Conservation (phyloP, 768 basidiomycete genomes). For the Phylloporus rhodoxanthus region DNA sequence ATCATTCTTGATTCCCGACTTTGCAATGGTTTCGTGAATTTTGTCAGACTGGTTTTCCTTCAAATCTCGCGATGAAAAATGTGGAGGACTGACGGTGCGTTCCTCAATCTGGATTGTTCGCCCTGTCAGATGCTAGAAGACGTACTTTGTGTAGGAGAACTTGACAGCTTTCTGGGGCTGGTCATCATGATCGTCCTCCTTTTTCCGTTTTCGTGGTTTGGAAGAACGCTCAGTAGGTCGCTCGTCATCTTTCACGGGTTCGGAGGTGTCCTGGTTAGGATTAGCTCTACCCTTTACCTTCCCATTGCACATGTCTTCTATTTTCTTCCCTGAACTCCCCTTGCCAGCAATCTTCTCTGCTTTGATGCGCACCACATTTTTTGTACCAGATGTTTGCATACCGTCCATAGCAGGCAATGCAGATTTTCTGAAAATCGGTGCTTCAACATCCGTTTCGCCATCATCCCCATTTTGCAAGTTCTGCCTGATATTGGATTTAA, state of each 20-base stretch:
- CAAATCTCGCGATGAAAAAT: conserved; percentile 26
- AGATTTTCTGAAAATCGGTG: neutral
- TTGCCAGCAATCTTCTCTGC: neutral
- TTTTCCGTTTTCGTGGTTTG: conserved; percentile 18
- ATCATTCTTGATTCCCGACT: neutral
- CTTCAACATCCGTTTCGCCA: conserved; percentile 1
- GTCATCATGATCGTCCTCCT: conserved; percentile 18
- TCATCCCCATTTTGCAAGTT: neutral
- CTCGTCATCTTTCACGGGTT: neutral
- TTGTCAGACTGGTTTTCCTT: conserved; percentile 30
- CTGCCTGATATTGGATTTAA: neutral
- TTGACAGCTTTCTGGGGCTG: conserved; percentile 20
- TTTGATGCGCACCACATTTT: neutral
- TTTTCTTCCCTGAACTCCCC: neutral
- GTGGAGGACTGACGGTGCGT: conserved; percentile 1
- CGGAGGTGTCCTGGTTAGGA: neutral
- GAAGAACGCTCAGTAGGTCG: neutral
- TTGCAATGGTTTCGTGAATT: neutral
- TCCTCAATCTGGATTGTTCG: neutral
- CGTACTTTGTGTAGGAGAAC: conserved; percentile 14
- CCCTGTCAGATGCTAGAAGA: neutral
- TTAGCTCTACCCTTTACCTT: neutral
- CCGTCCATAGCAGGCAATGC: neutral
- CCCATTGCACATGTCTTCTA: neutral
- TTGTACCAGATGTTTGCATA: neutral